Conservation (phyloP, 2,329 filamentous ascomycete species). For the Chrysosporium queenslandicum region DNA sequence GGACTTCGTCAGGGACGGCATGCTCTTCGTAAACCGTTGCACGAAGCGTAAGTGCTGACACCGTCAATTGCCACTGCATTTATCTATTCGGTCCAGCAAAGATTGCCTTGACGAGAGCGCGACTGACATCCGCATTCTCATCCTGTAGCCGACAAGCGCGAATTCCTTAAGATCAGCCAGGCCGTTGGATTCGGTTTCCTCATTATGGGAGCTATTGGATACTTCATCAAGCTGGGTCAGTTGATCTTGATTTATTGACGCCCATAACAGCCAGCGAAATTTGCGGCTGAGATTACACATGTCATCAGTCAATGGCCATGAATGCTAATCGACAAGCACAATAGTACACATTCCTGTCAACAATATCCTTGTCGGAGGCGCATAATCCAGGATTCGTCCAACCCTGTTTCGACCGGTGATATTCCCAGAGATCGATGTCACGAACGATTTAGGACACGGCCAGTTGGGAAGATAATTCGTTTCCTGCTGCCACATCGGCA, state of each 20-base stretch:
- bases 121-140: slow-evolving; percentile 20
- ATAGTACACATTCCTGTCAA: slow-evolving; percentile 44
- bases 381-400: slow-evolving; percentile 21
- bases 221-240: slow-evolving; percentile 52
- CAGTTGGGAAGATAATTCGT: not conserved
- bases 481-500: not conserved
- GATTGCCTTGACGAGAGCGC: not conserved
- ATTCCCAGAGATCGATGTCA: not conserved
- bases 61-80: not conserved
- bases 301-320: not conserved
- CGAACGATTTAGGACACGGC: not conserved
- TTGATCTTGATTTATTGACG: slow-evolving; percentile 13
- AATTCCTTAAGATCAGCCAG: slow-evolving; percentile 53
- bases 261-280: not conserved
- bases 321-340: not conserved
- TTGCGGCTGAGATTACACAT: not conserved
- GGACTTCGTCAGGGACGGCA: slow-evolving; percentile 44
- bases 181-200: slow-evolving; percentile 51
- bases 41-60: slow-evolving; percentile 37
- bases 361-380: slow-evolving; percentile 42
- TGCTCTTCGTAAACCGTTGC: slow-evolving; percentile 41
- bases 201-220: slow-evolving; percentile 52
- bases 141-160: slow-evolving; percentile 46
- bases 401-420: not conserved
- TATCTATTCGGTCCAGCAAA: slow-evolving; percentile 16